Evolutionary conservation across 2,329 filamentous ascomycete genomes (phyloP).

Genomic region (Mycocentrospora acerina): DNA sequence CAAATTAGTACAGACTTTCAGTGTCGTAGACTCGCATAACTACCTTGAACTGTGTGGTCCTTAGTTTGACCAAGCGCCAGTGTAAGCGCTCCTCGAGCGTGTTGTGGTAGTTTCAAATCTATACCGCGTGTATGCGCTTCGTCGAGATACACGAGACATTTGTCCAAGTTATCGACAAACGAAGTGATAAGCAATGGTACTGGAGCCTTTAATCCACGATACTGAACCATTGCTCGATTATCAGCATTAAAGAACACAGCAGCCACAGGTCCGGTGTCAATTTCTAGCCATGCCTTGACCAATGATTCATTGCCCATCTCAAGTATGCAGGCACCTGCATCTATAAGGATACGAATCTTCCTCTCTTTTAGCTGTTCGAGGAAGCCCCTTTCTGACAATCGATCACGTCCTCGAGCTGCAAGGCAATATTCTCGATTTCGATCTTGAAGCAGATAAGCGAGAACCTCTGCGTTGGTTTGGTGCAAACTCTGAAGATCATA

Average conservation of each 20-base stretch:
- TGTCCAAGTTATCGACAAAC: constrained; percentile 54
- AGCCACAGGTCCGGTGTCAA: constrained; percentile 48
- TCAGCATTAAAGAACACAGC: constrained; percentile 57
- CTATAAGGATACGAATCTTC: constrained; percentile 59
- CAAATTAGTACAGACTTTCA: no score
- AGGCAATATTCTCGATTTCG: constrained; percentile 54
- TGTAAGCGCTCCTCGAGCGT: constrained; percentile 56
- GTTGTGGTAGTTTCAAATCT: constrained; percentile 57
- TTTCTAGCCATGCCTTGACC: constrained; percentile 53
- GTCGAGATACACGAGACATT: constrained; percentile 61
- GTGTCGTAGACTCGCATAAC: no score
- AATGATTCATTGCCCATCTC: constrained; percentile 60
- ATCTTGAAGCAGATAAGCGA: constrained; percentile 57
- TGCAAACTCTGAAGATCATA: constrained; percentile 57
- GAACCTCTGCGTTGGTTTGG: constrained; percentile 65
- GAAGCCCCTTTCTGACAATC: constrained; percentile 50
- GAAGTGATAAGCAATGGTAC: constrained; percentile 55
- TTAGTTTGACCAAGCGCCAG: constrained; percentile 60
- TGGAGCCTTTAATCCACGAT: constrained; percentile 34
- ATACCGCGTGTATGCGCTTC: constrained; percentile 64
- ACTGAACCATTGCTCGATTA: constrained; percentile 51
- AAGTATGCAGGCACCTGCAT: constrained; percentile 64
- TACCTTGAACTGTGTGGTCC: constrained; percentile 60
- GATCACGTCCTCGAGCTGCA: constrained; percentile 31
- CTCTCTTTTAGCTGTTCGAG: constrained; percentile 41